Evolutionary conservation across 495 filamentous ascomycete genomes (phyloP).

Genomic region (Penicillium odoratum): DNA sequence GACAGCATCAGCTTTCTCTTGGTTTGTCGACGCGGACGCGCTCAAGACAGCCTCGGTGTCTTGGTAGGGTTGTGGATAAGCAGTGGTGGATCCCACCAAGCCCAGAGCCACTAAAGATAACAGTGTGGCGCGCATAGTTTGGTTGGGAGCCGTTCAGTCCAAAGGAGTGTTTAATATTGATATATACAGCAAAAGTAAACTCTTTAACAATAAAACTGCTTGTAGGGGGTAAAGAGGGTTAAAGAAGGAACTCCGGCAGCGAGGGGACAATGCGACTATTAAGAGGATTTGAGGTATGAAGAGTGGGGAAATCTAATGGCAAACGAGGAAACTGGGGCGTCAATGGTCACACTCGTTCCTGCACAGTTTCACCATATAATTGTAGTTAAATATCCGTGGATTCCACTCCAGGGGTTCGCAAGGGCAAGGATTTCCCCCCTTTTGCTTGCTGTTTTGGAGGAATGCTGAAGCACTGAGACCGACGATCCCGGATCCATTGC

Average conservation of each 20-base stretch:
- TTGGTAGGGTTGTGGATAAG: slow-evolving; percentile 16
- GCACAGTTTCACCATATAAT: too few relatives aligned
- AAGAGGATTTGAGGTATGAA: slow-evolving; percentile 9
- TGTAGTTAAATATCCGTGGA: too few relatives aligned
- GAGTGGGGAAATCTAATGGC: slow-evolving; percentile 8
- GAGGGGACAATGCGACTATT: slow-evolving; percentile 22
- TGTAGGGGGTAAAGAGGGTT: slow-evolving; percentile 6
- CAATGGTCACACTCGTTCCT: too few relatives aligned
- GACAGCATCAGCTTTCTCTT: slow-evolving; percentile 60
- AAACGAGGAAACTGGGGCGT: slow-evolving; percentile 18
- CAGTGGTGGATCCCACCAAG: slow-evolving; percentile 28
- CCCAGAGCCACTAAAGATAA: slow-evolving; percentile 29
- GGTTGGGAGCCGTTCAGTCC: neutral
- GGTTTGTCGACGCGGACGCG: slow-evolving; percentile 3
- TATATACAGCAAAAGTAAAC: neutral
- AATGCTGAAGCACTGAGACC: neutral
- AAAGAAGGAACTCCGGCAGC: slow-evolving; percentile 12
- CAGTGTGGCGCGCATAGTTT: slow-evolving; percentile 34
- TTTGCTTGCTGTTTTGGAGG: slow-evolving; percentile 2
- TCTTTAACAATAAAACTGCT: neutral
- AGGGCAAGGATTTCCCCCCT: neutral
- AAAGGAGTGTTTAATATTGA: slow-evolving; percentile 3
- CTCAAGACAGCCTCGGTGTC: slow-evolving; percentile 13
- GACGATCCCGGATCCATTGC: neutral
- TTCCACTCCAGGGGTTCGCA: slow-evolving; percentile 3